phyloP scores from a whole-genome alignment of 2,329 filamentous ascomycete species.

The Paraphoma sp. region DNA sequence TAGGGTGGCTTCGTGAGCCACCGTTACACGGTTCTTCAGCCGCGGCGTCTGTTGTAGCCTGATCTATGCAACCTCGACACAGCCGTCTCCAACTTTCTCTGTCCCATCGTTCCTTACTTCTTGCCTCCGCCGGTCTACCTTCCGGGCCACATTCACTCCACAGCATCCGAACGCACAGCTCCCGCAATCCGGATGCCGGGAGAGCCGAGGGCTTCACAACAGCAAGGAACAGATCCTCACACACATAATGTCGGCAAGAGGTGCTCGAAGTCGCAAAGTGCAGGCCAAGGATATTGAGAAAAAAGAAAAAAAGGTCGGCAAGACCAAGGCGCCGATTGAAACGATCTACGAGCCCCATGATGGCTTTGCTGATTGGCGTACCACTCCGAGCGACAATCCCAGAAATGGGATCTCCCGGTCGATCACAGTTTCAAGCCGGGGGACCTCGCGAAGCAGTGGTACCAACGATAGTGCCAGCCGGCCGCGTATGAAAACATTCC shows the following conservation, averaged over 20 bases:
- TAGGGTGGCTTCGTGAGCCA: constrained; percentile 8
- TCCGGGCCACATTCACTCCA: too few species aligned
- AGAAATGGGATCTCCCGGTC: constrained; percentile 32
- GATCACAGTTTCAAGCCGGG: constrained; percentile 36
- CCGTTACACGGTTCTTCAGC: constrained; percentile 19
- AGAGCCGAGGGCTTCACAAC: neutral
- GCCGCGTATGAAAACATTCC: constrained; percentile 25
- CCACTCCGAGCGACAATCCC: constrained; percentile 26
- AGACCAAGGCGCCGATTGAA: constrained; percentile 34
- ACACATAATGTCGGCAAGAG: constrained; percentile 47
- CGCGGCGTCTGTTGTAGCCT: constrained; percentile 15
- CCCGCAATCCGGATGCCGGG: neutral
- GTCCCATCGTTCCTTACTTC: too few species aligned
- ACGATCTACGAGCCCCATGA: constrained; percentile 29
- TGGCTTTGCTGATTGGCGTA: constrained; percentile 37
- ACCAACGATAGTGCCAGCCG: constrained; percentile 28
- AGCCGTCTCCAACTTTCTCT: neutral
- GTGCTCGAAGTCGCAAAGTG: constrained; percentile 49
- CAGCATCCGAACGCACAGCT: neutral
- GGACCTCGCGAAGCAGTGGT: constrained; percentile 38
- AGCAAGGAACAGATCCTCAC: neutral
- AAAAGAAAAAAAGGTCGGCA: constrained; percentile 46
- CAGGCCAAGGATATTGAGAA: constrained; percentile 49
- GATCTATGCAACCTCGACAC: neutral
- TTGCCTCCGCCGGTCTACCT: too few species aligned